Conservation (phyloP, 1,284 basidiomycete species). For the Ceratobasidium sp. region DNA sequence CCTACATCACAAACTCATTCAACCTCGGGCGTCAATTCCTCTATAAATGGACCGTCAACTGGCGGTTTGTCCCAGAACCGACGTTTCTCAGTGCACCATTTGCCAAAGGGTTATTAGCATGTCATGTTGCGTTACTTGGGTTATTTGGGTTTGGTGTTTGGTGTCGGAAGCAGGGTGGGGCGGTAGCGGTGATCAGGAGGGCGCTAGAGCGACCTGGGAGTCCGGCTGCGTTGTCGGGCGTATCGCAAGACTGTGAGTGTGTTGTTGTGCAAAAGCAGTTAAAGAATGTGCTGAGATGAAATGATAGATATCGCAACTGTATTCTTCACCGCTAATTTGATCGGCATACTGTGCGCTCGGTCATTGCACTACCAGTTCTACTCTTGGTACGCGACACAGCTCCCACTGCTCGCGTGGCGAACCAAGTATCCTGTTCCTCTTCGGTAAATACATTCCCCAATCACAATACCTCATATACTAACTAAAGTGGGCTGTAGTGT, state of each 20-base stretch:
- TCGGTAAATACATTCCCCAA: slow-evolving; percentile 66
- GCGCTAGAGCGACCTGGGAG: slow-evolving; percentile 68
- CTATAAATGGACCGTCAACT: slow-evolving; percentile 99
- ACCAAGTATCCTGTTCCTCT: slow-evolving; percentile 73
- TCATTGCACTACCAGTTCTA: slow-evolving; percentile 99
- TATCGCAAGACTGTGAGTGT: slow-evolving; percentile 73
- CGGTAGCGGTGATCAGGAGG: slow-evolving; percentile 67
- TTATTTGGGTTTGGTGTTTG: slow-evolving; percentile 81
- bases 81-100: slow-evolving; percentile 78
- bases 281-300: neutral
- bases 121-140: slow-evolving; percentile 74
- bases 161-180: slow-evolving; percentile 78
- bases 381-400: slow-evolving; percentile 95
- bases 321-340: slow-evolving; percentile 91
- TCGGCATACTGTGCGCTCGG: slow-evolving; percentile 93
- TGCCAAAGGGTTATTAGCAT: slow-evolving; percentile 74
- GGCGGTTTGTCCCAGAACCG: slow-evolving; percentile 87
- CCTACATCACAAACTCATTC: slow-evolving; percentile 86
- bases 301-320: slow-evolving; percentile 81
- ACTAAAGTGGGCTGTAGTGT: slow-evolving; percentile 64
- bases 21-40: slow-evolving; percentile 91
- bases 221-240: slow-evolving; percentile 64
- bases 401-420: slow-evolving; percentile 88
- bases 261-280: neutral
- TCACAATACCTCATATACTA: too few relatives aligned